Conservation (phyloP, 352 stramenopile genomes). For the Phytophthora pistaciae region DNA sequence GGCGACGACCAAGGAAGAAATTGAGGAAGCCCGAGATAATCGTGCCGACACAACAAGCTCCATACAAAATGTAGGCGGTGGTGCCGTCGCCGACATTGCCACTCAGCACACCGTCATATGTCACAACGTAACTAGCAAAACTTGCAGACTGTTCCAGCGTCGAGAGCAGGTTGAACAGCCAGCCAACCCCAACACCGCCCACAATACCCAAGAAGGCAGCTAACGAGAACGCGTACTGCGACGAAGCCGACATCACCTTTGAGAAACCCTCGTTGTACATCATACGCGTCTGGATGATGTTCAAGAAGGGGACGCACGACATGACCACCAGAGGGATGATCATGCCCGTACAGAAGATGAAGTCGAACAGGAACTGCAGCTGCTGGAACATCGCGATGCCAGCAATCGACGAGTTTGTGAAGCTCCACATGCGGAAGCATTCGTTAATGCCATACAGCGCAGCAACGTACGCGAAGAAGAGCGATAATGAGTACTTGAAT, state of each 20-base stretch:
- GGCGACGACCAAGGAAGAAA: constrained; percentile 69
- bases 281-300: constrained; percentile 86
- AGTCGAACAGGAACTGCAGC: constrained; percentile 84
- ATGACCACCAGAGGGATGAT: constrained; percentile 76
- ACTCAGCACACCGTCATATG: constrained; percentile 59
- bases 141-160: constrained; percentile 71
- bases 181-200: constrained; percentile 66
- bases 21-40: constrained; percentile 63
- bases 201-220: constrained; percentile 73
- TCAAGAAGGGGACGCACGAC: constrained; percentile 80
- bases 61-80: constrained; percentile 67
- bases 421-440: constrained; percentile 78
- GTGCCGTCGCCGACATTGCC: constrained; percentile 69
- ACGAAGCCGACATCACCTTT: constrained; percentile 81
- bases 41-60: constrained; percentile 52
- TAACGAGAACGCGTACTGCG: constrained; percentile 81
- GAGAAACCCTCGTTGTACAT: constrained; percentile 91
- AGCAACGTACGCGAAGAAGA: constrained; percentile 75
- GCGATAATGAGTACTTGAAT: constrained; percentile 52
- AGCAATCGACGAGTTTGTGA: constrained; percentile 63
- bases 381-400: constrained; percentile 69
- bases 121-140: constrained; percentile 75
- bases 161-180: constrained; percentile 72
- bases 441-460: constrained; percentile 81
- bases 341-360: constrained; percentile 70